Conservation (phyloP, 2,329 filamentous ascomycete genomes). For the Neonectria ditissima region DNA sequence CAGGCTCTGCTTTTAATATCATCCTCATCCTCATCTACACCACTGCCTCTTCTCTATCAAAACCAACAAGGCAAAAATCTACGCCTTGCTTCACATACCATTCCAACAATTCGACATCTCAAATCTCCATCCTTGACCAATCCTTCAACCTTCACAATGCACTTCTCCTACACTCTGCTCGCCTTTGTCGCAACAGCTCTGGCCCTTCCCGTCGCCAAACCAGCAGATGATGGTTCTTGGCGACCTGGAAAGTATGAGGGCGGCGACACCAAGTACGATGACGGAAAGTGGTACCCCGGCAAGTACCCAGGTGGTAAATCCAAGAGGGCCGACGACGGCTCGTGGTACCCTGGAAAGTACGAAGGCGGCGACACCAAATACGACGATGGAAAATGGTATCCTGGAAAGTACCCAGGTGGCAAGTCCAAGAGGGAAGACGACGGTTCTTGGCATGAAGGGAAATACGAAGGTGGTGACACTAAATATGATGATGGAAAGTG, state of each 20-base stretch:
- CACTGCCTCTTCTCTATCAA: neutral
- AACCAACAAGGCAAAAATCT: neutral
- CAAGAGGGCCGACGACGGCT: constrained; percentile 21
- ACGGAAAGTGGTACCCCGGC: neutral
- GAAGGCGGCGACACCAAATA: constrained; percentile 22
- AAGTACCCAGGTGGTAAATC: neutral
- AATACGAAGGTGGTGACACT: constrained; percentile 19
- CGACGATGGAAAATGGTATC: constrained; percentile 17
- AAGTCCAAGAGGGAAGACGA: constrained; percentile 7
- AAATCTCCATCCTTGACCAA: neutral
- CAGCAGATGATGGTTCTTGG: neutral
- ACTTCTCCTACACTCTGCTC: neutral
- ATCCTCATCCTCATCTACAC: neutral
- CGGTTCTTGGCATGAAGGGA: constrained; percentile 18
- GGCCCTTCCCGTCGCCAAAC: neutral
- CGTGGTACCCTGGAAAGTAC: constrained; percentile 30
- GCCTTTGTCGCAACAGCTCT: neutral
- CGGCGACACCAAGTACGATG: neutral
- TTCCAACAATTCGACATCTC: neutral
- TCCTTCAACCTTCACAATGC: neutral
- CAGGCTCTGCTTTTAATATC: neutral
- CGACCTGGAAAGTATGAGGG: constrained; percentile 13
- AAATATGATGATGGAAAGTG: constrained; percentile 19
- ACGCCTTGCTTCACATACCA: too few relatives aligned
- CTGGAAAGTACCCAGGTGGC: constrained; percentile 5